A percentile compares a stretch with the other conserved stretches of the same genome.
phyloP scores from a whole-genome alignment of 208 protist genomes.

The Porcisia hertigi region DNA sequence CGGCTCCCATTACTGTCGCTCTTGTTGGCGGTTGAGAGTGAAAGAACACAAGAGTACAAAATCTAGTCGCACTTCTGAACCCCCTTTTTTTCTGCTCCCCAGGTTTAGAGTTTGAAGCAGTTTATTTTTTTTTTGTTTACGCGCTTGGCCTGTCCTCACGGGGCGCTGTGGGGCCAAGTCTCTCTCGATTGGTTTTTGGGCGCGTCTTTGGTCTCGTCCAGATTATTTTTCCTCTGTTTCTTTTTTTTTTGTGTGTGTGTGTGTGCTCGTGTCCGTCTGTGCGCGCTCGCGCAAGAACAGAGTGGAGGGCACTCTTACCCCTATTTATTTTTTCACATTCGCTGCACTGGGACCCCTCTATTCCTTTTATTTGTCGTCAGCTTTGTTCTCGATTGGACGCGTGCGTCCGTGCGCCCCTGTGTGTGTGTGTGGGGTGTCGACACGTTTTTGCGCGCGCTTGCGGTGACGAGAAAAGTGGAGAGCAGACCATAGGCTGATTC shows the following conservation, averaged over 20 bases:
- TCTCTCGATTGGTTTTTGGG: too few species aligned
- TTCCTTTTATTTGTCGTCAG: background rate
- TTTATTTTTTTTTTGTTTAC: background rate
- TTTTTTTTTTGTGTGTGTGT: background rate
- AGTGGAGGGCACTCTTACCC: background rate
- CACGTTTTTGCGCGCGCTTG: background rate
- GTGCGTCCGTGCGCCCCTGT: too few species aligned
- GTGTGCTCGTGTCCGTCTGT: background rate
- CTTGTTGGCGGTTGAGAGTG: conserved; percentile 8
- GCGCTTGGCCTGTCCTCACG: background rate
- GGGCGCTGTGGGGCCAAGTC: background rate
- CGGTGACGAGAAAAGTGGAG: background rate
- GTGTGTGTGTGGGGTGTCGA: background rate
- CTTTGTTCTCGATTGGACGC: background rate
- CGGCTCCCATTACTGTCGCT: background rate
- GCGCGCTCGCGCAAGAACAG: background rate
- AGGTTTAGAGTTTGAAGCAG: background rate
- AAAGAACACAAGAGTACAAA: background rate
- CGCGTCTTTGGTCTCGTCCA: too few species aligned
- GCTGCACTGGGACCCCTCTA: background rate
- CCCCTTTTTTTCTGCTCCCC: background rate
- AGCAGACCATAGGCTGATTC: background rate
- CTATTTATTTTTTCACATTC: background rate
- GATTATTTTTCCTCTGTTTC: background rate
- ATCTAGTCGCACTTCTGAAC: background rate